Evolutionary conservation across 1,139 yeast species (phyloP), one percentile per base, ranked within the genome.

Genomic region (Hansenula lynferdii): DNA sequence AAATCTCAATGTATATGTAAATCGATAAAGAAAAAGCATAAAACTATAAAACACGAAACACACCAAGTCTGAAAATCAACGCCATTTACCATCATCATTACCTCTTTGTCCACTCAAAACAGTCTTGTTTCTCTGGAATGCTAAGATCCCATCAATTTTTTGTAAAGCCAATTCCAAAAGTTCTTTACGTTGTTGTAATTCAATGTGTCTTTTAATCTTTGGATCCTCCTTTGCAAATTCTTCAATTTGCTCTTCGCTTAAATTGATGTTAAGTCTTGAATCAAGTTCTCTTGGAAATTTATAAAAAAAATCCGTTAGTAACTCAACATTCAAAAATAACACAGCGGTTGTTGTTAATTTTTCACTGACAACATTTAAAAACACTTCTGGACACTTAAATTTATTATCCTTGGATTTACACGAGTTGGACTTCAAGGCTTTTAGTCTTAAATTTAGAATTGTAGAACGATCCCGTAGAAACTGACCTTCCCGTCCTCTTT

Each of bases 211-310:
- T 57, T 83, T 83, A 43, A 92, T 77, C 63, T 82, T 85, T 14
- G 96, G 94, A 64, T 94, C 98, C 60, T 94, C 97, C 54, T 87
- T 87, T 1, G 98, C 98, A 65, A 90, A 86, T 43, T 67, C 65
- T 54, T 90, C 97, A 43, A 92, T 73, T 55, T 90, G 95, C 39
- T 87, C 95, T 37, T 71, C 71, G 9, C 78, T 69, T 53, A 92
- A 66, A 44, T 69, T 70, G 44, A 85, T 79, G 14, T 48, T 49
- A 45, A 94, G 72, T 48, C 81, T 77, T 41, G 70, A 69, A 60
- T 94, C 99, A 46, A 94, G 70, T 58, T 89, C 97, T 41, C 97
- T 74, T 1, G 98, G 98, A 64, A 94, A 92, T 54, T 87, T 89
- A 62, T 94, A 92, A 61, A 90, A 92, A 56, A 94, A 94, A 62